phyloP scores from a whole-genome alignment of 2,329 filamentous ascomycete species.

The Chrysoporthe puriensis region DNA sequence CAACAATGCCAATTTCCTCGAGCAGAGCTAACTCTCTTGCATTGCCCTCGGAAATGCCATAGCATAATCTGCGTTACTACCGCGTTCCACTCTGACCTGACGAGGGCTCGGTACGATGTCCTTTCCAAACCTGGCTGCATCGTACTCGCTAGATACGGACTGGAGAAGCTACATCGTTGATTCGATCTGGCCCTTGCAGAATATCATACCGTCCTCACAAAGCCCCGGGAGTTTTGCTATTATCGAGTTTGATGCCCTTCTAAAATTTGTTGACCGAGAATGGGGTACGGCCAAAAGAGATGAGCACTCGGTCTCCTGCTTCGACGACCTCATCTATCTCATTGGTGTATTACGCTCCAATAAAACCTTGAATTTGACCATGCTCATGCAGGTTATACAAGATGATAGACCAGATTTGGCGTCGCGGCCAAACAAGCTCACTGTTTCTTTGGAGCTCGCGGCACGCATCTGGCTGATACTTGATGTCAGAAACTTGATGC shows the following conservation, averaged over 20 bases:
- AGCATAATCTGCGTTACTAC: neutral
- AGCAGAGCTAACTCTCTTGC: neutral
- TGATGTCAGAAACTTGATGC: neutral
- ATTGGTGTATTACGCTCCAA: neutral
- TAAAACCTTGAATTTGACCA: neutral
- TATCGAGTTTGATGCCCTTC: neutral
- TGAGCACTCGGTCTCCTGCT: neutral
- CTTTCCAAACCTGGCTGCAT: neutral
- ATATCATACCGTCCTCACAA: neutral
- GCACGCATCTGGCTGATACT: neutral
- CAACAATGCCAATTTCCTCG: no score
- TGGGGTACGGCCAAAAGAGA: neutral
- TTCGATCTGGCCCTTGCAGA: neutral
- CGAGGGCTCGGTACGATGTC: neutral
- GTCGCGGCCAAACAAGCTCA: neutral
- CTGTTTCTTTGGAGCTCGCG: neutral
- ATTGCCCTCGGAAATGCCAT: neutral
- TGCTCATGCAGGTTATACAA: neutral
- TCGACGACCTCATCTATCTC: neutral
- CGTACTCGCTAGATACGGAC: neutral
- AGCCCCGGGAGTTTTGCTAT: neutral
- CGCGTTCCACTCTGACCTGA: neutral
- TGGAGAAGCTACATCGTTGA: neutral
- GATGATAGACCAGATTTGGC: neutral
- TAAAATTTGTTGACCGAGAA: neutral